Percentiles rank a stretch among this genome's conserved stretches.
Evolutionary conservation across 1,139 yeast species (phyloP).

Genomic region (Spencermartinsiella ligniputridi): DNA sequence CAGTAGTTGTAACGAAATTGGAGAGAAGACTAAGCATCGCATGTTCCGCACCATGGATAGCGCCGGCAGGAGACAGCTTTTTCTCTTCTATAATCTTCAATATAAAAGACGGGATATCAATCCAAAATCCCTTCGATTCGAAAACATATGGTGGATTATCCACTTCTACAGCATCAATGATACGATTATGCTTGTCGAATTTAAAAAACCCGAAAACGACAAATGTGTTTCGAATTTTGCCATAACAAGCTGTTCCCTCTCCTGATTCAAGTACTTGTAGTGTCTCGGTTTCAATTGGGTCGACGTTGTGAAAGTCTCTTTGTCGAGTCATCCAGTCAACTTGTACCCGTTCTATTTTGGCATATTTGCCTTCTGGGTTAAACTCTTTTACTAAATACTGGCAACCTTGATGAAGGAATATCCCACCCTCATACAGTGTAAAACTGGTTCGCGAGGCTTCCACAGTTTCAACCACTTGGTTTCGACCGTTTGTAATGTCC

Average conservation of each 20-base stretch:
- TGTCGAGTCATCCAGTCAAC: slow-evolving; percentile 94
- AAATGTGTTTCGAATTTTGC: slow-evolving; percentile 65
- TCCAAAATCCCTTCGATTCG: slow-evolving; percentile 82
- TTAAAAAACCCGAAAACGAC: slow-evolving; percentile 91
- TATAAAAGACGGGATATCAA: slow-evolving; percentile 68
- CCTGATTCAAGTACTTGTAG: slow-evolving; percentile 6
- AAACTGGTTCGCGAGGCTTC: slow-evolving; percentile 87
- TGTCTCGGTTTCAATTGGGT: slow-evolving; percentile 45
- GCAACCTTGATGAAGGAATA: slow-evolving; percentile 87
- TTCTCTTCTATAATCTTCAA: slow-evolving; percentile 56
- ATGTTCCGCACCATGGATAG: slow-evolving; percentile 97
- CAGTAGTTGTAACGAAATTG: slow-evolving; percentile 53
- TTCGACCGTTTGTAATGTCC: slow-evolving; percentile 72
- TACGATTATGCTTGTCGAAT: slow-evolving; percentile 66
- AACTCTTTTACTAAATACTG: slow-evolving; percentile 84
- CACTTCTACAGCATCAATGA: slow-evolving; percentile 89
- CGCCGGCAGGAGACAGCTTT: slow-evolving; percentile 69
- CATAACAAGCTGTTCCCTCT: slow-evolving; percentile 45
- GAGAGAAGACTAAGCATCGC: slow-evolving; percentile 77
- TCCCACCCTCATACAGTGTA: slow-evolving; percentile 92
- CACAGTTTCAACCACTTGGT: slow-evolving; percentile 79
- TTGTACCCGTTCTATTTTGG: slow-evolving; percentile 78
- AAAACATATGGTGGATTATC: slow-evolving; percentile 76
- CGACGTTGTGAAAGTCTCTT: slow-evolving; percentile 88
- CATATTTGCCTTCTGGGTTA: slow-evolving; percentile 67